phyloP scores from a whole-genome alignment of 768 basidiomycete species.

The Russula sp. region DNA sequence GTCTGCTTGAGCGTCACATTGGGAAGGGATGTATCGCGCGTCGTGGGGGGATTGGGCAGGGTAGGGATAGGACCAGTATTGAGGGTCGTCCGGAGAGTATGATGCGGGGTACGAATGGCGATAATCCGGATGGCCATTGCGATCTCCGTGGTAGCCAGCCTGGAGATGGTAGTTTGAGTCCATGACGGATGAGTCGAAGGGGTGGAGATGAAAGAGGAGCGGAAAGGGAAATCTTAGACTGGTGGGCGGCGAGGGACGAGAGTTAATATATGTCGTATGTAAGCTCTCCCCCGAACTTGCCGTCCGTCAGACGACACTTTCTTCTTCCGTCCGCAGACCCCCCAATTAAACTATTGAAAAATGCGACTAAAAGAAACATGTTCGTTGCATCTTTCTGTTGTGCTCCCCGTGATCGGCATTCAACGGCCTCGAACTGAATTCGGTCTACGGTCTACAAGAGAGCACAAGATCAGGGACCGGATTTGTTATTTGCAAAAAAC shows the following conservation, averaged over 20 bases:
- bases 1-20: conserved; percentile 16
- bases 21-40: conserved; percentile 16
- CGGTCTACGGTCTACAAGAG: background rate
- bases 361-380: background rate
- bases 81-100: conserved; percentile 18
- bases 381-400: background rate
- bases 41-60: conserved; percentile 1
- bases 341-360: too few relatives aligned
- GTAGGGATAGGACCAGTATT: conserved; percentile 25
- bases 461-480: background rate
- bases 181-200: conserved; percentile 4
- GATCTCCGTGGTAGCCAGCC: conserved; percentile 19
- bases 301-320: background rate
- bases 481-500: background rate
- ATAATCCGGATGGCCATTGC: conserved; percentile 16
- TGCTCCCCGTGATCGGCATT: background rate
- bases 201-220: conserved; percentile 4
- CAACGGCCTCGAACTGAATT: background rate
- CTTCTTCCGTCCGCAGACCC: background rate
- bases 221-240: background rate
- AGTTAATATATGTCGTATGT: background rate
- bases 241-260: background rate
- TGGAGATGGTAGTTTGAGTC: conserved; percentile 19
- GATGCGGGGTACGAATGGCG: conserved; percentile 10
- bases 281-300: background rate